Percentiles rank a stretch among this genome's conserved stretches.
Evolutionary conservation across 139 green algal genomes (phyloP).

Genomic region (Eudorina sp.): DNA sequence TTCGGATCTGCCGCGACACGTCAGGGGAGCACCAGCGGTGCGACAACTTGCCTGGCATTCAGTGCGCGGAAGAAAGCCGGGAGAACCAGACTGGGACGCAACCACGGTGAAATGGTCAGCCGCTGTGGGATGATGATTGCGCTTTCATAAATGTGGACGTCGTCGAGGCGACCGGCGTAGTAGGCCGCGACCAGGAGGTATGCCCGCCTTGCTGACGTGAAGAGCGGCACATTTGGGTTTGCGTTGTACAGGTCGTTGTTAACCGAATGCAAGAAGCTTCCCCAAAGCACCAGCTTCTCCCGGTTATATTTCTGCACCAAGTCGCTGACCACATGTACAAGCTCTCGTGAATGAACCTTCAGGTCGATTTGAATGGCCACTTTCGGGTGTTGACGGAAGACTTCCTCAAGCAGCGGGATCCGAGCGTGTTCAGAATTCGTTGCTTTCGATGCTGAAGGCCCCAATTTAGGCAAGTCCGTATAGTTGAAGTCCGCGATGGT

Average conservation of each 20-base stretch:
- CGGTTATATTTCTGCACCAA: neutral
- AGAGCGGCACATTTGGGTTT: constrained; percentile 11
- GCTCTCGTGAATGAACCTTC: constrained; percentile 3
- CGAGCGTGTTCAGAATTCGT: neutral
- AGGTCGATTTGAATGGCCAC: constrained; percentile 40
- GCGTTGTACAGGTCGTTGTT: neutral
- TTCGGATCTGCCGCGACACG: no score
- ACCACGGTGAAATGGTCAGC: neutral
- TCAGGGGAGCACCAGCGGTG: no score
- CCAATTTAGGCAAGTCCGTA: neutral
- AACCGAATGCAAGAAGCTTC: constrained; percentile 23
- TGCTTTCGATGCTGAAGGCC: neutral
- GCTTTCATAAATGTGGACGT: constrained; percentile 18
- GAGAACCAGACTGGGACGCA: neutral
- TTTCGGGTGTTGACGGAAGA: neutral
- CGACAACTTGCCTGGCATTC: neutral
- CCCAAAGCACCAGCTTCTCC: constrained; percentile 12
- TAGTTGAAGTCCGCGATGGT: neutral
- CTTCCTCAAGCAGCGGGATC: constrained; percentile 38
- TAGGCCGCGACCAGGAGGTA: constrained; percentile 22
- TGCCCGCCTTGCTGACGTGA: neutral
- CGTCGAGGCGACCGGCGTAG: neutral
- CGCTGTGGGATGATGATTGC: constrained; percentile 40
- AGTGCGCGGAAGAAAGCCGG: constrained; percentile 20
- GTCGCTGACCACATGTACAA: neutral